Conservation (phyloP, 2,329 filamentous ascomycete species). For the Phyllosticta citriasiana region DNA sequence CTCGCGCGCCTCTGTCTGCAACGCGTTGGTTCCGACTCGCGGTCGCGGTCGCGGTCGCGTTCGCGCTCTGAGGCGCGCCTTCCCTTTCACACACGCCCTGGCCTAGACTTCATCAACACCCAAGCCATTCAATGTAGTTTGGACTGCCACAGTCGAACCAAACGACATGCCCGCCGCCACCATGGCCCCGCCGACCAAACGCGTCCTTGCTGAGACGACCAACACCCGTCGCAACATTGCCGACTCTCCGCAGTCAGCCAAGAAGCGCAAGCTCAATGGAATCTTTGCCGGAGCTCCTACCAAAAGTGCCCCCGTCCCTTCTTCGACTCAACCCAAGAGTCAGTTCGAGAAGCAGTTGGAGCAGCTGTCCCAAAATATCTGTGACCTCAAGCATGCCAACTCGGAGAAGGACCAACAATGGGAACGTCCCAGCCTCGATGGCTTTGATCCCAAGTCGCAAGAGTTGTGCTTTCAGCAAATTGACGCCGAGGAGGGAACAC, state of each 20-base stretch:
- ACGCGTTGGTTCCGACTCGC: no score
- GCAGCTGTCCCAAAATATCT: constrained; percentile 91
- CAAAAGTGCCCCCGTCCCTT: constrained; percentile 39
- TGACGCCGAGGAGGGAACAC: constrained; percentile 80
- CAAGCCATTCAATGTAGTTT: neutral
- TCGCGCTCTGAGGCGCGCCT: neutral
- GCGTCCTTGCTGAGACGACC: constrained; percentile 37
- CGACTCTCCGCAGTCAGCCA: constrained; percentile 44
- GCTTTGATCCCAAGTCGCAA: constrained; percentile 55
- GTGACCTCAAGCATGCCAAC: constrained; percentile 73
- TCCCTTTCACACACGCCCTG: neutral
- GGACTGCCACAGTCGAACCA: neutral
- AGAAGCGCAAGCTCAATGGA: constrained; percentile 74
- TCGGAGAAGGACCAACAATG: constrained; percentile 90
- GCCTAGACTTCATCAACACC: neutral
- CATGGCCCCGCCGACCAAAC: constrained; percentile 32
- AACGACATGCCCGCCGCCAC: constrained; percentile 24
- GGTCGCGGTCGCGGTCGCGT: neutral
- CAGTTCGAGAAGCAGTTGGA: constrained; percentile 87
- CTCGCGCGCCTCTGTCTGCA: neutral
- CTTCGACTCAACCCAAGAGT: constrained; percentile 72
- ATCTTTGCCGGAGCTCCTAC: constrained; percentile 55
- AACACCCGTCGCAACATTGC: constrained; percentile 36
- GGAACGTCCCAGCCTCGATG: constrained; percentile 55
- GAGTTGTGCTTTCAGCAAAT: constrained; percentile 90